Conservation (phyloP, 805 yeast species). For the Starmera caribaea region DNA sequence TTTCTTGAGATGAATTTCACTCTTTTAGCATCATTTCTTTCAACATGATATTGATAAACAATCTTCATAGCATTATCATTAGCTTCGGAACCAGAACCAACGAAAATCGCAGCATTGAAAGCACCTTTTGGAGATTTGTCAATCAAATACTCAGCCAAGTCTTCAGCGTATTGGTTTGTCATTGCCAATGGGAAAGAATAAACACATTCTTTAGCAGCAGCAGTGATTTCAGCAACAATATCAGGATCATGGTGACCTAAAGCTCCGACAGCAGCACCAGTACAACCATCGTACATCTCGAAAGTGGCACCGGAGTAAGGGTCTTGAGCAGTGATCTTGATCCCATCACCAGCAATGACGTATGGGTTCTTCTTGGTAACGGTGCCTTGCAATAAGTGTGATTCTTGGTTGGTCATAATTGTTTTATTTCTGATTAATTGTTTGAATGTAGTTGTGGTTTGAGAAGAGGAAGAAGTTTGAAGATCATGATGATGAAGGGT, state of each 20-base stretch:
- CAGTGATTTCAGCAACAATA: slow-evolving; percentile 25
- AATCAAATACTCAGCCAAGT: slow-evolving; percentile 31
- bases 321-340: slow-evolving; percentile 30
- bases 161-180: slow-evolving; percentile 31
- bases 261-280: slow-evolving; percentile 48
- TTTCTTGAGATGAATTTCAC: slow-evolving; percentile 32
- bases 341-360: slow-evolving; percentile 17
- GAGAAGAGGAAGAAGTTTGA: too few species aligned
- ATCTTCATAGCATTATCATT: slow-evolving; percentile 59
- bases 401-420: not conserved
- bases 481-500: too few species aligned
- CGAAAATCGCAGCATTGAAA: slow-evolving; percentile 33
- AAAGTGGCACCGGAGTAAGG: slow-evolving; percentile 27
- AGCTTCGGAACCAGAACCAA: slow-evolving; percentile 61
- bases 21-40: slow-evolving; percentile 32
- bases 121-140: slow-evolving; percentile 29
- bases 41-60: slow-evolving; percentile 37
- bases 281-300: slow-evolving; percentile 31
- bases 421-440: too few species aligned
- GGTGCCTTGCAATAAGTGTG: not conserved
- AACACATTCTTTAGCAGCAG: slow-evolving; percentile 25
- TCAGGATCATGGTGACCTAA: slow-evolving; percentile 35
- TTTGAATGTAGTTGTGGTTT: too few species aligned
- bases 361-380: not conserved
- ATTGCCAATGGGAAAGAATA: slow-evolving; percentile 27